phyloP scores from a whole-genome alignment of 208 protist genomes.

The Crithidia sp. region DNA sequence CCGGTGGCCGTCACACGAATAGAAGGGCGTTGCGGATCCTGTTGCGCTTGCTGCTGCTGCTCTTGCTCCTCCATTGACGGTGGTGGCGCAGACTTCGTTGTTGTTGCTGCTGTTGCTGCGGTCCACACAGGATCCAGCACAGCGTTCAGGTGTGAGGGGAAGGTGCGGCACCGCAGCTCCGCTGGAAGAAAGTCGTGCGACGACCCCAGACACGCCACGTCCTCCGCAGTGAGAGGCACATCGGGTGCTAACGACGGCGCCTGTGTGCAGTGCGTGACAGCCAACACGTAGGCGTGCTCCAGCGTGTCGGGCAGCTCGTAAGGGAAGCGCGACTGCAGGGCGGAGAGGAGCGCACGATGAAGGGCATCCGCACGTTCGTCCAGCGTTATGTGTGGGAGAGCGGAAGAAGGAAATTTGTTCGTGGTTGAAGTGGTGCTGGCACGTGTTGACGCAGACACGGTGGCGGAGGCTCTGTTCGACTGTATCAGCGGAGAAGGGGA shows the following conservation, averaged over 20 bases:
- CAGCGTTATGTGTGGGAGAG: constrained; percentile 27
- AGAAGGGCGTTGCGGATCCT: neutral
- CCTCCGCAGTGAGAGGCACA: constrained; percentile 41
- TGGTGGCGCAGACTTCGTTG: neutral
- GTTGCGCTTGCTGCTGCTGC: constrained; percentile 1
- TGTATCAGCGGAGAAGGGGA: neutral
- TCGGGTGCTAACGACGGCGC: constrained; percentile 31
- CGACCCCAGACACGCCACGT: constrained; percentile 37
- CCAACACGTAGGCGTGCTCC: constrained; percentile 70
- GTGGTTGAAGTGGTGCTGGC: neutral
- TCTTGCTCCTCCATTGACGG: neutral
- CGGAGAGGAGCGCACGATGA: constrained; percentile 62
- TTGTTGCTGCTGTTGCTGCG: neutral
- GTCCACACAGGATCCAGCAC: constrained; percentile 36
- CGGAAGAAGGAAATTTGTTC: neutral
- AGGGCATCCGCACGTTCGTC: constrained; percentile 57
- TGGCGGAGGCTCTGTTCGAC: neutral
- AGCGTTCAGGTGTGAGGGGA: constrained; percentile 63
- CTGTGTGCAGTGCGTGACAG: constrained; percentile 54
- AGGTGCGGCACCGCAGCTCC: constrained; percentile 58
- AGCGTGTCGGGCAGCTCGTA: constrained; percentile 69
- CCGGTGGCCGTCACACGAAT: constrained; percentile 26
- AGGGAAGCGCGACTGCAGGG: constrained; percentile 59
- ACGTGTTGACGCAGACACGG: constrained; percentile 10
- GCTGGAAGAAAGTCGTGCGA: constrained; percentile 46